Percentiles rank a stretch among this genome's conserved stretches.
phyloP scores from a whole-genome alignment of 2,329 filamentous ascomycete genomes.

The Colletotrichum musae region DNA sequence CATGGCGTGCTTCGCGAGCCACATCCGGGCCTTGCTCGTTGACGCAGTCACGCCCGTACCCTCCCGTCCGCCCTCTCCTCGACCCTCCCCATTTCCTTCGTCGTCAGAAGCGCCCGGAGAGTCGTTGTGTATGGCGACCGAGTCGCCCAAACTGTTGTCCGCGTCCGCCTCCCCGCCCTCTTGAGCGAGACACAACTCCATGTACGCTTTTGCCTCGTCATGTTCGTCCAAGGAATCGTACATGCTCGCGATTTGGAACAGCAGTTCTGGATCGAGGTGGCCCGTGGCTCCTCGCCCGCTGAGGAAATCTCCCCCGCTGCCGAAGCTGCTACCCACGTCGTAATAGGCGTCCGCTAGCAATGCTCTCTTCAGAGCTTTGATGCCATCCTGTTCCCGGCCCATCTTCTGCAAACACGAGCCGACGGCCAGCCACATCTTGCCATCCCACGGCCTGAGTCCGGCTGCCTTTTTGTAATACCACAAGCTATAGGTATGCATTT shows the following conservation, averaged over 20 bases:
- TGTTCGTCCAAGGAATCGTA: constrained; percentile 86
- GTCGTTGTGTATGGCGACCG: constrained; percentile 70
- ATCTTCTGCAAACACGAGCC: constrained; percentile 93
- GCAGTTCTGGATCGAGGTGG: constrained; percentile 88
- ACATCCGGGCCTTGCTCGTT: constrained; percentile 93
- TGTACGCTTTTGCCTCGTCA: constrained; percentile 89
- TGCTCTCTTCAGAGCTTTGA: constrained; percentile 94
- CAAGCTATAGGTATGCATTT: constrained; percentile 97
- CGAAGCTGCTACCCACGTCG: constrained; percentile 73
- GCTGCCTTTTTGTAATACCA: constrained; percentile 99
- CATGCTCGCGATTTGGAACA: constrained; percentile 90
- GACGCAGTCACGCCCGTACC: constrained; percentile 90
- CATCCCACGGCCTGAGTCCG: constrained; percentile 92
- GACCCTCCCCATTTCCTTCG: constrained; percentile 49
- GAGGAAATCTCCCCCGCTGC: constrained; percentile 61
- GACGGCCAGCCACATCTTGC: constrained; percentile 99
- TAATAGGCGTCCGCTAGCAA: constrained; percentile 90
- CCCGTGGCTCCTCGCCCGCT: constrained; percentile 65
- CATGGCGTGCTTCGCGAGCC: constrained; percentile 90
- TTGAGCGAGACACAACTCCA: constrained; percentile 95
- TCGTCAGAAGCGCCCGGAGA: constrained; percentile 58
- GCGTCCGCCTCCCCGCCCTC: constrained; percentile 75
- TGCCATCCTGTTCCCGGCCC: constrained; percentile 87
- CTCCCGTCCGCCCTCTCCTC: constrained; percentile 53
- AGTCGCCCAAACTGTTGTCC: constrained; percentile 60